These are phyloP conservation scores for Ananas comosus DNA, from an alignment of 176 grass and related monocot genomes.

Conservation along the genomic window DNA sequence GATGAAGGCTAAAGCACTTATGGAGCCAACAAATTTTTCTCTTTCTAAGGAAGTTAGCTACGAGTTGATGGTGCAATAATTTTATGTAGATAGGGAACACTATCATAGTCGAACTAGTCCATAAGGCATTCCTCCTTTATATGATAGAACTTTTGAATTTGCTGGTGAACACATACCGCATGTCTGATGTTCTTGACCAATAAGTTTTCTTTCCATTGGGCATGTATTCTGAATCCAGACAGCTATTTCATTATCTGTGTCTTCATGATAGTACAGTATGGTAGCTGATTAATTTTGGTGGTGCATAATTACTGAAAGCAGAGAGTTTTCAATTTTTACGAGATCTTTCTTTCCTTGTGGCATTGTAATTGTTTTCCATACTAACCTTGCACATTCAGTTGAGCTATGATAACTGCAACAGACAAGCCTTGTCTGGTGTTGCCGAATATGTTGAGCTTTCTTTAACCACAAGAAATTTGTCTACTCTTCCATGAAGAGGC, in stretches of 20 bases:
- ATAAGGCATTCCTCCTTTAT: background rate
- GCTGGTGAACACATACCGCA: background rate
- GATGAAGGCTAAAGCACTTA: background rate
- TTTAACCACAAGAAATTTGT: background rate
- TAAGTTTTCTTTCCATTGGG: background rate
- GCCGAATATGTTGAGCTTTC: background rate
- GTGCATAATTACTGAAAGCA: background rate
- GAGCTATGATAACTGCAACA: background rate
- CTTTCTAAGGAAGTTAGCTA: no score
- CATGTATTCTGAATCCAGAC: background rate
- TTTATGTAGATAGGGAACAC: no score
- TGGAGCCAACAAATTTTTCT: background rate
- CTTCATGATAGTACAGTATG: background rate
- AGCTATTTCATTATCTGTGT: background rate
- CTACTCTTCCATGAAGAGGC: no score
- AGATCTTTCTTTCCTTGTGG: background rate
- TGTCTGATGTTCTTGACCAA: background rate
- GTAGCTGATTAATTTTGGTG: background rate
- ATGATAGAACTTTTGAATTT: background rate
- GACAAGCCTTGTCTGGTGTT: background rate
- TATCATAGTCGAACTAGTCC: no score
- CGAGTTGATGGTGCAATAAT: no score
- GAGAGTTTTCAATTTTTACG: background rate
- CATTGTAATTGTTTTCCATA: background rate
- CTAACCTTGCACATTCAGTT: background rate